Base-by-base conservation (phyloP, 768 basidiomycete genomes). In the Peribolospora kevripleyi region DNA sequence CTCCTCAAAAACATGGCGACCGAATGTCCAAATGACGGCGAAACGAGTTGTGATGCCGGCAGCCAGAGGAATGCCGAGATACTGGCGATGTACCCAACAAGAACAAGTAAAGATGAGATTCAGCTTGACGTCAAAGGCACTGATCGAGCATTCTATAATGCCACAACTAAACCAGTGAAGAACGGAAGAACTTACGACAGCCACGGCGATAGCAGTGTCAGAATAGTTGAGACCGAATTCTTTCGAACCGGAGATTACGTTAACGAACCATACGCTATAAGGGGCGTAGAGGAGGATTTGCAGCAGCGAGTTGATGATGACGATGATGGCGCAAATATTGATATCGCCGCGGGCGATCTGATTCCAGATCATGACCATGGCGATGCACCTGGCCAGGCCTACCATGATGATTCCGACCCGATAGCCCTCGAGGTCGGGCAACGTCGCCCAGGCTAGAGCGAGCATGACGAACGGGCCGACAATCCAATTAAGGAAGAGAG, bases 321-420 rank as follows among this genome's bases (percentile, higher is more conserved):
- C 83, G 5, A 87, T 69, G 59, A 85, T 78, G 13, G 80, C 83
- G 59, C 82, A 56, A 83, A 61, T 81, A 80, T 55, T 84, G 73
- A 25, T 61, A 60, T 85, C 76, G 5, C 84, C 83, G 43, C 71
- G 65, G 0, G 81, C 81, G 5, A 86, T 72, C 52, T 76, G 73
- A 60, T 81, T 82, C 84, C 83, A 85, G 48, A 87, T 80, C 7
- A 48, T 49, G 6, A 69, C 68, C 68, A 69, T 69, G 40, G 68
- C 68, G 61, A 76, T 78, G 62, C 75, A 82, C 49, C 79, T 70
- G 7, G 80, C 81, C 36, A 84, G 66, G 4, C 85, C 84, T 42
- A 87, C 83, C 69, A 87, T 70, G 61, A 87, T 79, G 3, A 88
- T 80, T 3, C 85, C 85, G 0, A 76, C 75, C 37, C 83, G 75